Percentiles rank a stretch among this genome's conserved stretches.
phyloP scores from a whole-genome alignment of 202 grass and related monocot species.

The Carex arenaria region DNA sequence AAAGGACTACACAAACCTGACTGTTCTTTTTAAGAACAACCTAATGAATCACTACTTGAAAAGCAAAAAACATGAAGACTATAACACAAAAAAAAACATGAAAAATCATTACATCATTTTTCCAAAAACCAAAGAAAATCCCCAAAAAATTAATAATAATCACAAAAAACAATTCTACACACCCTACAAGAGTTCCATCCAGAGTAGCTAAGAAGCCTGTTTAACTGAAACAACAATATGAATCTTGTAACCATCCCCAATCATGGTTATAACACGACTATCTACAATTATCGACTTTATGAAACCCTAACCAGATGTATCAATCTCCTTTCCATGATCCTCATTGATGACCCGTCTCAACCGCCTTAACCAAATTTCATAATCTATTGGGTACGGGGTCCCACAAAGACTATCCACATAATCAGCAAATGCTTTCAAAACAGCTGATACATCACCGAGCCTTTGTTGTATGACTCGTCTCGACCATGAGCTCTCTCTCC shows the following conservation, averaged over 20 bases:
- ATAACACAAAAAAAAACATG: not conserved
- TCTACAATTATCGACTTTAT: slow-evolving; percentile 13
- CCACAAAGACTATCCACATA: slow-evolving; percentile 97
- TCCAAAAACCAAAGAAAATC: slow-evolving; percentile 2
- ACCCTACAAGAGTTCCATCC: not conserved
- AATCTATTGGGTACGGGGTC: slow-evolving; percentile 86
- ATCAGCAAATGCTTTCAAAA: slow-evolving; percentile 97
- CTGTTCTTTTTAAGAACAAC: not conserved
- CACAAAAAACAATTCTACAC: slow-evolving; percentile 8
- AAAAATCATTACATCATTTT: slow-evolving; percentile 20
- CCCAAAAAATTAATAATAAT: slow-evolving; percentile 4
- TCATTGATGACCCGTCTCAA: slow-evolving; percentile 78
- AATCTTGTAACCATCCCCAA: slow-evolving; percentile 10
- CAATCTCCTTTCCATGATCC: slow-evolving; percentile 89
- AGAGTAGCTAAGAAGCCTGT: not conserved
- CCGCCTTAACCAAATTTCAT: slow-evolving; percentile 96
- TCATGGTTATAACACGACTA: not conserved
- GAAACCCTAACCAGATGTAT: slow-evolving; percentile 19
- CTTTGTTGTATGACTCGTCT: slow-evolving; percentile 96
- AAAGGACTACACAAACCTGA: not conserved
- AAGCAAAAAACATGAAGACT: not conserved
- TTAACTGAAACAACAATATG: not conserved
- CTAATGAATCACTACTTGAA: not conserved
- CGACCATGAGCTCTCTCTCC: slow-evolving; percentile 92
- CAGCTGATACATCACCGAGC: slow-evolving; percentile 80